Evolutionary conservation across 495 filamentous ascomycete species (phyloP).

Genomic region (Mycothermus thermophilus): DNA sequence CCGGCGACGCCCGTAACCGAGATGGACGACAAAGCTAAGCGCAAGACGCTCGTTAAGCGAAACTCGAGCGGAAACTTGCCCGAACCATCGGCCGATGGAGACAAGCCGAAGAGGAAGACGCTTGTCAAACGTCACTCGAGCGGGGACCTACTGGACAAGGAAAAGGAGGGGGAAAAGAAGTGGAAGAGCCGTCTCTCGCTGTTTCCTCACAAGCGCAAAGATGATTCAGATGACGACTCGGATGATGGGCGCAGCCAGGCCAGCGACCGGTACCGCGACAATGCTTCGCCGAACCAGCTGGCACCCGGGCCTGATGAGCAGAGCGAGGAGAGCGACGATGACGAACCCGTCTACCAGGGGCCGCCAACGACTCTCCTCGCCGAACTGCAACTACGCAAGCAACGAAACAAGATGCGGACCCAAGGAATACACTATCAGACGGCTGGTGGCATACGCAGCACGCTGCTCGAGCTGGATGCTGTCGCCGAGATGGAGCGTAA

Average conservation of each 20-base stretch:
- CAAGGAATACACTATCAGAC: conserved; percentile 51
- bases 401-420: conserved; percentile 62
- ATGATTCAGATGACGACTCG: conserved; percentile 3
- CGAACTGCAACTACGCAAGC: conserved; percentile 80
- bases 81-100: neutral
- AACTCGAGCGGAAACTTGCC: conserved; percentile 6
- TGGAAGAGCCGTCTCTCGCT: conserved; percentile 26
- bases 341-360: conserved; percentile 40
- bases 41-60: conserved; percentile 7
- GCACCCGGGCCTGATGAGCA: conserved; percentile 15
- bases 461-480: conserved; percentile 78
- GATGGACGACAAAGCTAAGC: neutral
- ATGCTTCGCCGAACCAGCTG: conserved; percentile 13
- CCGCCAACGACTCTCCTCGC: conserved; percentile 82
- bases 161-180: conserved; percentile 15
- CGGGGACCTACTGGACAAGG: conserved; percentile 5
- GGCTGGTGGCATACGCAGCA: conserved; percentile 72
- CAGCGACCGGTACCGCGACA: neutral
- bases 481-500: conserved; percentile 78
- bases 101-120: conserved; percentile 8
- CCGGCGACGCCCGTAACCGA: neutral
- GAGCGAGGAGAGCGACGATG: conserved; percentile 18
- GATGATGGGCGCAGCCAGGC: conserved; percentile 8
- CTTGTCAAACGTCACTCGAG: conserved; percentile 14
- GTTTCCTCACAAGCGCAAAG: conserved; percentile 5